Conservation (phyloP, 2,329 filamentous ascomycete genomes). For the Sphaceloma murrayae region DNA sequence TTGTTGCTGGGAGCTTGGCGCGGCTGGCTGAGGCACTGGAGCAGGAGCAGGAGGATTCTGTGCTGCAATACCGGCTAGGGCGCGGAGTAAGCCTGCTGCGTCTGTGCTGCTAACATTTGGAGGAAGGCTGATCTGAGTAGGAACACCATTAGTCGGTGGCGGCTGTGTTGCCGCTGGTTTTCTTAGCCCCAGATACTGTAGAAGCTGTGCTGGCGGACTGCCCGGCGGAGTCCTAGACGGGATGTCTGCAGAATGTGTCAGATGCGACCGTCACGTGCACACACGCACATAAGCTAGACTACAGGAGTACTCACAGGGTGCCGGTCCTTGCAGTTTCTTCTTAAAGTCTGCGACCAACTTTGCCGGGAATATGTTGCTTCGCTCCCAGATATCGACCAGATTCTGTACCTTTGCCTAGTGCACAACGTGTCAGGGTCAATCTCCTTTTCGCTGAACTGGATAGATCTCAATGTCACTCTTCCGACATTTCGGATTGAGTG, state of each 20-base stretch:
- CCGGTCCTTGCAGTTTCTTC: conserved; percentile 58
- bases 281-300: conserved; percentile 4
- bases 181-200: conserved; percentile 20
- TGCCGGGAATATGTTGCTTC: conserved; percentile 78
- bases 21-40: neutral
- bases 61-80: conserved; percentile 25
- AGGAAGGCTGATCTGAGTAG: conserved; percentile 19
- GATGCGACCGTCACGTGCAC: neutral
- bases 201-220: conserved; percentile 26
- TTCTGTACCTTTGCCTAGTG: conserved; percentile 89
- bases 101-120: conserved; percentile 22
- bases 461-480: too few species aligned
- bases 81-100: conserved; percentile 30
- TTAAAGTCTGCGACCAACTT: conserved; percentile 76
- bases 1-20: neutral
- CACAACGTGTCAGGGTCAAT: conserved; percentile 25
- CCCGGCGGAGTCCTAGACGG: conserved; percentile 24
- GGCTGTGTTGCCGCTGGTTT: neutral
- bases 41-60: conserved; percentile 11
- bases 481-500: too few species aligned
- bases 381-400: conserved; percentile 95
- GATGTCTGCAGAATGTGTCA: conserved; percentile 17
- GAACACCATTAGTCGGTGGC: conserved; percentile 5
- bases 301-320: conserved; percentile 53
- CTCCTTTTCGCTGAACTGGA: too few species aligned